Conservation (phyloP, 176 grass and related monocot species). For the Avena insularis region DNA sequence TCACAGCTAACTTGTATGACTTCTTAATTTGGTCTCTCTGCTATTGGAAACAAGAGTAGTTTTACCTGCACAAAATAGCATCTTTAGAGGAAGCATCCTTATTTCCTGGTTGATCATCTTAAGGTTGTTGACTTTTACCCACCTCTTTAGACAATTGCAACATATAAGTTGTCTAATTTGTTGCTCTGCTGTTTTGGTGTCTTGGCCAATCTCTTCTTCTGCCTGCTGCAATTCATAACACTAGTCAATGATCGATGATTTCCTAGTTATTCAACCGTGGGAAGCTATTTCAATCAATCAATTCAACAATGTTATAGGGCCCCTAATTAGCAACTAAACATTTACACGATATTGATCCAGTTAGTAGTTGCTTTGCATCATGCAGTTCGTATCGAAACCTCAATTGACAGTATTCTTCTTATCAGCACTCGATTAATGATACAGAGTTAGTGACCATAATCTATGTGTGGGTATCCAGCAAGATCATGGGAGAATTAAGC, state of each 20-base stretch:
- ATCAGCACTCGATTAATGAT: neutral
- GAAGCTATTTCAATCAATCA: neutral
- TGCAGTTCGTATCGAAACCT: neutral
- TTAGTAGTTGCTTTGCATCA: neutral
- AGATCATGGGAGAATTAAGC: neutral
- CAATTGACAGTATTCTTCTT: neutral
- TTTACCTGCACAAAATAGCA: neutral
- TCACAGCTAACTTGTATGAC: neutral
- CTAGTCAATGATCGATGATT: neutral
- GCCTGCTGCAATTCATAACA: neutral
- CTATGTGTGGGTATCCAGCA: neutral
- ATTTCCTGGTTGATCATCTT: neutral
- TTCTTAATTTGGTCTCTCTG: neutral
- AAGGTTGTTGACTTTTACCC: neutral
- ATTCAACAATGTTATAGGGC: neutral
- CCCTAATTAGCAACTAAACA: neutral
- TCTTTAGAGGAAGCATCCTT: neutral
- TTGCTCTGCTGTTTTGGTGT: neutral
- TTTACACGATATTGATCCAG: neutral
- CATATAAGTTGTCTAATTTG: neutral
- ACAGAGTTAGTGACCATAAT: neutral
- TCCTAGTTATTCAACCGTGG: neutral
- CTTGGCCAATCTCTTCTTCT: neutral
- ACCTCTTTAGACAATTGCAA: neutral
- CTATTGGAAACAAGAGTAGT: neutral